phyloP scores from a whole-genome alignment of 2,329 filamentous ascomycete genomes.

The Colletotrichum camelliae region DNA sequence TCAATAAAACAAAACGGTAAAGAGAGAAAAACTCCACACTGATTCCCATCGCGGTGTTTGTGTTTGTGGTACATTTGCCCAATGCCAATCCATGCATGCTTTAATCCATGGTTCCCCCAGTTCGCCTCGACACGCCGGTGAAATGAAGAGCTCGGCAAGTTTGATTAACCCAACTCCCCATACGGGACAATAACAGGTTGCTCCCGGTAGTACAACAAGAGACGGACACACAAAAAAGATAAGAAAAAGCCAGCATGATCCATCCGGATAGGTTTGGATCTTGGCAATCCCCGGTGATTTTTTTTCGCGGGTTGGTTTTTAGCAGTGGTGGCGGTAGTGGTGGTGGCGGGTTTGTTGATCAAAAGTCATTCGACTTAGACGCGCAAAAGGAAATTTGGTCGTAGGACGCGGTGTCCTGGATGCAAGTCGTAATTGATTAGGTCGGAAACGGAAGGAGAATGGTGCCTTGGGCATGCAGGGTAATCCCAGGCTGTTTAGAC shows the following conservation, averaged over 20 bases:
- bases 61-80: neutral
- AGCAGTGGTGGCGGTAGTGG: neutral
- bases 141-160: neutral
- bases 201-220: neutral
- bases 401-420: constrained; percentile 16
- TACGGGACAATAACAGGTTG: neutral
- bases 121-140: neutral
- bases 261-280: neutral
- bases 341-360: neutral
- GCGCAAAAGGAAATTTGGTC: constrained; percentile 11
- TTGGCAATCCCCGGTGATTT: neutral
- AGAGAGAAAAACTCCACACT: neutral
- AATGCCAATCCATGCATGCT: neutral
- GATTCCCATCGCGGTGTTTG: neutral
- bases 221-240: neutral
- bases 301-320: neutral
- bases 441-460: constrained; percentile 12
- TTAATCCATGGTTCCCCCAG: neutral
- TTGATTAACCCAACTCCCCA: neutral
- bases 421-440: constrained; percentile 18
- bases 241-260: neutral
- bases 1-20: neutral
- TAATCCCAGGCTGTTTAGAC: constrained; percentile 10
- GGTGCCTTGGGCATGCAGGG: constrained; percentile 2
- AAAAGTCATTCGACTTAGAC: neutral